phyloP scores from a whole-genome alignment of 495 filamentous ascomycete genomes.

The Usnea hakonensis region DNA sequence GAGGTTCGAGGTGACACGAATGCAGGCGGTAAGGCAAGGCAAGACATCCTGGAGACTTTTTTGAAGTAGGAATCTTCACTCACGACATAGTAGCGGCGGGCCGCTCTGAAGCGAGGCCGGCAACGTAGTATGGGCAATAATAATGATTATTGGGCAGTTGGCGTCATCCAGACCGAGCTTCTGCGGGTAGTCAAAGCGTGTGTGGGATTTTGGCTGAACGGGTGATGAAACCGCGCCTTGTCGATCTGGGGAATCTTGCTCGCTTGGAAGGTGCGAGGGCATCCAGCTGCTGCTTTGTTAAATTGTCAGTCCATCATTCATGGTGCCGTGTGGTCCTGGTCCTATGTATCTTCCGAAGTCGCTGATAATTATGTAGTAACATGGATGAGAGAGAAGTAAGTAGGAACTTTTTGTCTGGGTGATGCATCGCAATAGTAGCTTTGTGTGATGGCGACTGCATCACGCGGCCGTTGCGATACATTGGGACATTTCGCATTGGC shows the following conservation, averaged over 20 bases:
- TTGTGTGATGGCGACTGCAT: conserved; percentile 10
- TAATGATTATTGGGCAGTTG: conserved; percentile 17
- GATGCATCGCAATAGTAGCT: conserved; percentile 2
- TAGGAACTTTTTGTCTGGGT: conserved; percentile 3
- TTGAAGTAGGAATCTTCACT: conserved; percentile 27
- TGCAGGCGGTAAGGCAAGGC: conserved; percentile 8
- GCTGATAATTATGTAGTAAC: conserved; percentile 1
- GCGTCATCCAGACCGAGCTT: conserved; percentile 22
- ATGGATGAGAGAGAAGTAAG: conserved; percentile 15
- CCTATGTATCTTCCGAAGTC: conserved; percentile 13
- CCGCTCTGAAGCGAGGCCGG: conserved; percentile 20
- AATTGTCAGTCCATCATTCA: conserved; percentile 13
- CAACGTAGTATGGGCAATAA: conserved; percentile 14
- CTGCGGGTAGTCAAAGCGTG: conserved; percentile 14
- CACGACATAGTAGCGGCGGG: conserved; percentile 43
- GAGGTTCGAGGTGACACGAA: neutral
- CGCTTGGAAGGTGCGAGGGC: too few relatives aligned
- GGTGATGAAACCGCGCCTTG: conserved; percentile 11
- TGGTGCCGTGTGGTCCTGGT: conserved; percentile 15
- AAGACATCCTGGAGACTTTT: conserved; percentile 5
- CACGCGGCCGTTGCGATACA: conserved; percentile 13
- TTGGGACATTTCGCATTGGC: conserved; percentile 16
- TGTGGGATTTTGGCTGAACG: conserved; percentile 11
- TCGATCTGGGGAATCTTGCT: conserved; percentile 11
- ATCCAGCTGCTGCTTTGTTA: too few relatives aligned